Evolutionary conservation across 129 eudicot genomes (phyloP).

Genomic region (Pseudognaphalium luteoalbum): DNA sequence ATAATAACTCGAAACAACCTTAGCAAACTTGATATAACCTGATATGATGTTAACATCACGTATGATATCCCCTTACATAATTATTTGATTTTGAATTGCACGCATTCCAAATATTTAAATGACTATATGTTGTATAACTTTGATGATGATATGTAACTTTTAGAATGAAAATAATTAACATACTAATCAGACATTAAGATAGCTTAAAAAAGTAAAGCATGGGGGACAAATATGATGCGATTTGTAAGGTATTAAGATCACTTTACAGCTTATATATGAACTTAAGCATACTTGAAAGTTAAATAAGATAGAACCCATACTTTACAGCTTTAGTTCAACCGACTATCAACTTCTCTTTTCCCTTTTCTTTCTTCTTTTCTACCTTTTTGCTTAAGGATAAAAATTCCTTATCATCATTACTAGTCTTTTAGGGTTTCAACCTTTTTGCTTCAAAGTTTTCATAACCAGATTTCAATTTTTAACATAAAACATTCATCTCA

Average conservation of each 20-base stretch:
- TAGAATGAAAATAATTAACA: neutral
- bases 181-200: neutral
- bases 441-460: neutral
- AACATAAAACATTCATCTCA: too few species aligned
- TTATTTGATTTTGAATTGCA: too few species aligned
- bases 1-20: too few species aligned
- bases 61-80: too few species aligned
- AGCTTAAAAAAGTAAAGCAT: slow-evolving; percentile 29
- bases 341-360: slow-evolving; percentile 20
- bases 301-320: slow-evolving; percentile 16
- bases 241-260: slow-evolving; percentile 24
- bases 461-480: too few species aligned
- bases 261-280: slow-evolving; percentile 30
- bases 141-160: neutral
- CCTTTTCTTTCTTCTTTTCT: slow-evolving; percentile 12
- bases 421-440: neutral
- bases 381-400: slow-evolving; percentile 22
- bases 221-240: slow-evolving; percentile 40
- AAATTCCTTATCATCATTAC: slow-evolving; percentile 16
- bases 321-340: slow-evolving; percentile 38
- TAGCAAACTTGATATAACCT: too few species aligned
- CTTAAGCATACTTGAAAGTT: slow-evolving; percentile 14
- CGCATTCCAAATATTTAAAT: neutral
- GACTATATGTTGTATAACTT: neutral
- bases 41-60: too few species aligned